Conservation (phyloP, 1,139 yeast genomes). For the Pichia sp. region DNA sequence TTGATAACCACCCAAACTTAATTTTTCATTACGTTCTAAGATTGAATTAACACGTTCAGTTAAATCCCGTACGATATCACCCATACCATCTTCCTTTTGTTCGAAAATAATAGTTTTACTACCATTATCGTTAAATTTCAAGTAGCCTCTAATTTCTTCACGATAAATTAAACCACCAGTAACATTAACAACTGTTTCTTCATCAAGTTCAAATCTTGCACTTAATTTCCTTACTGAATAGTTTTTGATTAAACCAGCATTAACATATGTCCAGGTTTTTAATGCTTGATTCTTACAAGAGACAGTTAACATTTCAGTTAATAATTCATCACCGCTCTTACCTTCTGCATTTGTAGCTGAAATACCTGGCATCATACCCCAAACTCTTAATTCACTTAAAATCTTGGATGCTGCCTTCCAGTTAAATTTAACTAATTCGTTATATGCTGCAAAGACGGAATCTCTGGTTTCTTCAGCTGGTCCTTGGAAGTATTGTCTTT, state of each 20-base stretch:
- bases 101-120: constrained; percentile 64
- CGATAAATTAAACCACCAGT: constrained; percentile 69
- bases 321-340: constrained; percentile 9
- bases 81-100: constrained; percentile 70
- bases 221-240: constrained; percentile 15
- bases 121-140: constrained; percentile 52
- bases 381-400: constrained; percentile 72
- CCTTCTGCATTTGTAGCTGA: constrained; percentile 11
- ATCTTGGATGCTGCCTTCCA: constrained; percentile 76
- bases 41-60: constrained; percentile 81
- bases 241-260: constrained; percentile 15
- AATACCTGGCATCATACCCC: constrained; percentile 43
- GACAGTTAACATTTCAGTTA: constrained; percentile 52
- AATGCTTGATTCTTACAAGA: constrained; percentile 49
- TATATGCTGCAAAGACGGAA: constrained; percentile 88
- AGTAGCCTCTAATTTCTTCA: constrained; percentile 67
- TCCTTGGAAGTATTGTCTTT: constrained; percentile 91
- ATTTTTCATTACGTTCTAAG: constrained; percentile 80
- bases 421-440: constrained; percentile 81
- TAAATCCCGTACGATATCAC: constrained; percentile 80
- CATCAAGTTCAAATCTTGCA: constrained; percentile 50
- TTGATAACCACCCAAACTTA: constrained; percentile 68
- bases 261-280: constrained; percentile 17
- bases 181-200: constrained; percentile 50
- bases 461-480: constrained; percentile 98